Conservation (phyloP, 2,329 filamentous ascomycete species). For the Aspergillus sclerotialis region DNA sequence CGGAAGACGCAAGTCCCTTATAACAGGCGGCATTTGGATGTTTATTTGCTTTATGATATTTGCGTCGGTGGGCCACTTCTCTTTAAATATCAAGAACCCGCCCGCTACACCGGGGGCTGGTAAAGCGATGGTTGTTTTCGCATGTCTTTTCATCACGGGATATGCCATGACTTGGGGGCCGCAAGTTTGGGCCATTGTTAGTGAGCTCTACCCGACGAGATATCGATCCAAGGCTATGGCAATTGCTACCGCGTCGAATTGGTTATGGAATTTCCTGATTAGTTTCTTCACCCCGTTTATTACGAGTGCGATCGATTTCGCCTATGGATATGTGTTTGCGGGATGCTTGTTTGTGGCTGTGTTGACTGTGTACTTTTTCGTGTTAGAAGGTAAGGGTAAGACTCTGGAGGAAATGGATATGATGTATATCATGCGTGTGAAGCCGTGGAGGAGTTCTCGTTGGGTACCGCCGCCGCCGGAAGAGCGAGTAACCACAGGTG, state of each 20-base stretch:
- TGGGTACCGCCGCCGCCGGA: too few relatives aligned
- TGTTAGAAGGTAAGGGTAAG: constrained; percentile 65
- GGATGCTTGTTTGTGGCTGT: constrained; percentile 60
- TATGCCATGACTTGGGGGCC: constrained; percentile 61
- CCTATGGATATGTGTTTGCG: constrained; percentile 71
- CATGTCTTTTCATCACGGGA: constrained; percentile 61
- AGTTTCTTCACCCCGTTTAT: constrained; percentile 76
- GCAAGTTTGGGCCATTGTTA: constrained; percentile 42
- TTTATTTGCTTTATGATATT: constrained; percentile 60
- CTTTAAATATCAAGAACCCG: constrained; percentile 31
- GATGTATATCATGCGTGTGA: constrained; percentile 60
- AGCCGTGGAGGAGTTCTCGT: constrained; percentile 56
- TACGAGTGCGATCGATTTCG: constrained; percentile 61
- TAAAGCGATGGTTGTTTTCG: constrained; percentile 64
- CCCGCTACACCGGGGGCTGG: constrained; percentile 45
- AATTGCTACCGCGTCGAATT: constrained; percentile 72
- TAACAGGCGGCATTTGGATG: constrained; percentile 61
- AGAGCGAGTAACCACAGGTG: too few relatives aligned
- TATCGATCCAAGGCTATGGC: constrained; percentile 69
- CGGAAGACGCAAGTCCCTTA: constrained; percentile 61
- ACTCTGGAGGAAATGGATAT: constrained; percentile 69
- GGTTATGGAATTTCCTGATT: constrained; percentile 65
- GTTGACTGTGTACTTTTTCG: constrained; percentile 62
- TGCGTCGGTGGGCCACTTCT: constrained; percentile 48
- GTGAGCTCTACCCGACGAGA: constrained; percentile 37